A percentile compares a stretch with the other conserved stretches of the same genome.
These are phyloP conservation scores for Dianthus caryophyllus DNA, from an alignment of 148 eudicot species.

Conservation along the genomic window DNA sequence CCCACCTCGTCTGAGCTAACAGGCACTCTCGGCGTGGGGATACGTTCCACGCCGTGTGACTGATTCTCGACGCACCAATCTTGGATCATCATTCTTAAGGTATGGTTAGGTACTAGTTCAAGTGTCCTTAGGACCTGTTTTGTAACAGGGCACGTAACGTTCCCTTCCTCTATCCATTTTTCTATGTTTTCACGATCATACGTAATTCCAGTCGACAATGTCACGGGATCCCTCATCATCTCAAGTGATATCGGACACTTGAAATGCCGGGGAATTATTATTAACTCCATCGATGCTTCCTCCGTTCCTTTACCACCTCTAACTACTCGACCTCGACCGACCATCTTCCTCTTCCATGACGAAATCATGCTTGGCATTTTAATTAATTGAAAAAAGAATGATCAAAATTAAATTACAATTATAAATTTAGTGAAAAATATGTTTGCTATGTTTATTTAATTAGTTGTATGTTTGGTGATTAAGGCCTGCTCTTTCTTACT, in stretches of 20 bases:
- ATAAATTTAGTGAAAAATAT: neutral
- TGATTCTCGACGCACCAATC: constrained; percentile 77
- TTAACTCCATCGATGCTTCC: constrained; percentile 30
- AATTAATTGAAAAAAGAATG: neutral
- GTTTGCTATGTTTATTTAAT: neutral
- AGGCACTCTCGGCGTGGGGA: constrained; percentile 74
- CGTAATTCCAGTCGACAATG: constrained; percentile 73
- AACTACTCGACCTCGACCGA: constrained; percentile 25
- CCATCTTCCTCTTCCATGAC: constrained; percentile 43
- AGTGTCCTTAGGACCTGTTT: constrained; percentile 41
- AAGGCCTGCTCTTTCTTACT: too few relatives aligned
- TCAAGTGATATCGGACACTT: constrained; percentile 83
- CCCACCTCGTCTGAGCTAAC: constrained; percentile 36
- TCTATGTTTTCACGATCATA: constrained; percentile 82
- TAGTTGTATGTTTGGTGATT: constrained; percentile 10
- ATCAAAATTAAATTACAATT: too few relatives aligned
- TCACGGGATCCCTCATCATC: constrained; percentile 89
- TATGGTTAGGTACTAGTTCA: constrained; percentile 74
- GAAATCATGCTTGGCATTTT: constrained; percentile 32
- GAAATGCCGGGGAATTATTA: constrained; percentile 55
- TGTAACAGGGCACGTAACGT: constrained; percentile 72
- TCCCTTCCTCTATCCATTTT: constrained; percentile 67
- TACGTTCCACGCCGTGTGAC: constrained; percentile 60
- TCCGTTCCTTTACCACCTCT: constrained; percentile 7
- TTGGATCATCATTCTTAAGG: constrained; percentile 71